These are phyloP conservation scores for Paxillus ammoniavirescens DNA, from an alignment of 768 basidiomycete genomes.

Conservation along the genomic window DNA sequence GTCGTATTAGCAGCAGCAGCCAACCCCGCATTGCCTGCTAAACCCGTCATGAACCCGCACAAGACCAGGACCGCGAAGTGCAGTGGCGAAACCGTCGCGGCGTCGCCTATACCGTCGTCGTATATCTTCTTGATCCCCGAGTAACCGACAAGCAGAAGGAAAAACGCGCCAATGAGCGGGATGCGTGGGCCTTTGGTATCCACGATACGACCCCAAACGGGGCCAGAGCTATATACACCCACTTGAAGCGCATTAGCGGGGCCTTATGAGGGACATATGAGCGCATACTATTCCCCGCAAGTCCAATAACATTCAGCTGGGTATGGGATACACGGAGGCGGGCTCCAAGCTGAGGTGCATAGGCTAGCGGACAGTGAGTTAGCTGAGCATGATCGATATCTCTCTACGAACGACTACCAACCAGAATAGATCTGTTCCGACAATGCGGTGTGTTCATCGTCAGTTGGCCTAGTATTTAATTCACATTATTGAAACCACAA, in stretches of 20 bases:
- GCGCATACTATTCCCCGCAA: constrained; percentile 70
- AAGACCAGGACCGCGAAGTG: constrained; percentile 51
- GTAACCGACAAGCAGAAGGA: constrained; percentile 70
- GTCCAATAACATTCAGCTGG: constrained; percentile 74
- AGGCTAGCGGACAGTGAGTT: constrained; percentile 47
- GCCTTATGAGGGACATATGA: not conserved
- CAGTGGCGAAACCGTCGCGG: constrained; percentile 37
- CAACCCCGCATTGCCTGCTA: constrained; percentile 73
- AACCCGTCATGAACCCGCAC: constrained; percentile 72
- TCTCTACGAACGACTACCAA: constrained; percentile 1
- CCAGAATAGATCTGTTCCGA: constrained; percentile 29
- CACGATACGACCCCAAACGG: constrained; percentile 76
- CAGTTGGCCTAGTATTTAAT: not conserved
- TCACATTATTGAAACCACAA: not conserved
- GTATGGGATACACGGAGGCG: constrained; percentile 76
- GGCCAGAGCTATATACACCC: constrained; percentile 75
- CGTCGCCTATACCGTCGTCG: constrained; percentile 47
- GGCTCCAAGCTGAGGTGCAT: constrained; percentile 83
- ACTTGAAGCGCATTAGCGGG: constrained; percentile 37
- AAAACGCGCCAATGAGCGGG: constrained; percentile 56
- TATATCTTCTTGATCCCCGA: constrained; percentile 69
- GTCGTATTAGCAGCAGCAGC: constrained; percentile 74
- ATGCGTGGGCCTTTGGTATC: constrained; percentile 72
- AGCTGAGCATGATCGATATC: not conserved
- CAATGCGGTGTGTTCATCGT: not conserved